Evolutionary conservation across 176 grass and related monocot species (phyloP).

Genomic region (Canna indica): DNA sequence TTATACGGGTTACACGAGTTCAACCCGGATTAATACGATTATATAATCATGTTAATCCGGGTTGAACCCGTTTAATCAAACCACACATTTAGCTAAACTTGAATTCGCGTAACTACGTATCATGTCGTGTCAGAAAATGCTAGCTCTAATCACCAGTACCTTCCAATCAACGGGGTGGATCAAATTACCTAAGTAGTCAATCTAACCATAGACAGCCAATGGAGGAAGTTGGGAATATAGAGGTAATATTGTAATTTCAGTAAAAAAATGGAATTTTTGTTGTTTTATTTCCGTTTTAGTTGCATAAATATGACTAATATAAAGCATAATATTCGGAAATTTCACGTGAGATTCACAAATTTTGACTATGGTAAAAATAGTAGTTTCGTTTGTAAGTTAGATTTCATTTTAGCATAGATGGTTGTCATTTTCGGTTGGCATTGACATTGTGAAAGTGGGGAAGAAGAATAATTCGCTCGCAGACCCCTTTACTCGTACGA

Average conservation of each 20-base stretch:
- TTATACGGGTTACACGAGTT: no score
- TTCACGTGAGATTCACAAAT: background rate
- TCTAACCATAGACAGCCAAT: slow-evolving; percentile 71
- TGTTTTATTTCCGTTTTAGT: background rate
- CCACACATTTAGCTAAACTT: no score
- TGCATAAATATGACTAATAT: background rate
- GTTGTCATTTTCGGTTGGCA: background rate
- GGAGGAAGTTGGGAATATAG: slow-evolving; percentile 97
- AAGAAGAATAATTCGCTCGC: no score
- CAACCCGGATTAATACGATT: no score
- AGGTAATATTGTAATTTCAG: slow-evolving; percentile 36
- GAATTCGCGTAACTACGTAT: no score
- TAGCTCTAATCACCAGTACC: no score
- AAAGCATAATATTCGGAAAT: background rate
- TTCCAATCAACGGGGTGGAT: slow-evolving; percentile 41
- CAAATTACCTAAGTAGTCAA: slow-evolving; percentile 55
- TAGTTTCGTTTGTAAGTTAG: background rate
- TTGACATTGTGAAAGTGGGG: no score
- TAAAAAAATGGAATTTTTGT: background rate
- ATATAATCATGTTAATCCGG: no score
- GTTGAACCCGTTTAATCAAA: no score
- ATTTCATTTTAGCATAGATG: background rate
- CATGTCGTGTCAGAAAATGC: no score
- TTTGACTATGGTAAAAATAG: background rate
- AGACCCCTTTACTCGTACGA: no score